A percentile compares a stretch with the other conserved stretches of the same genome.
phyloP scores from a whole-genome alignment of 805 yeast genomes.

The Wickerhamiella galacta region DNA sequence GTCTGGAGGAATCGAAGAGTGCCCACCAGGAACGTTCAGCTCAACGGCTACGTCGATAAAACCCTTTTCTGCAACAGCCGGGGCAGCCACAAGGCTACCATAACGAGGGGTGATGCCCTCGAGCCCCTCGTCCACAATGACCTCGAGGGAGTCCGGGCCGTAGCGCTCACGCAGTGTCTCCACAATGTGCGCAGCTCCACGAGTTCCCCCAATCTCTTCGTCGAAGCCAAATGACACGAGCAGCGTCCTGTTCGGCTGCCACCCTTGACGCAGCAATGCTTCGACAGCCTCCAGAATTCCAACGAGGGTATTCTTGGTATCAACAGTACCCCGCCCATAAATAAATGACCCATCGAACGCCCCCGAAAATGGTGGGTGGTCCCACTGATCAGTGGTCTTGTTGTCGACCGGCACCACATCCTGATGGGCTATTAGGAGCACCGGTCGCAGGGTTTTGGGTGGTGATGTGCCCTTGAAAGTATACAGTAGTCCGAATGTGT shows the following conservation, averaged over 20 bases:
- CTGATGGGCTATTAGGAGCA: slow-evolving; percentile 58
- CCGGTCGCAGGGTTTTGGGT: slow-evolving; percentile 35
- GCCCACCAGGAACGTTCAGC: slow-evolving; percentile 57
- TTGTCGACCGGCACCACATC: slow-evolving; percentile 67
- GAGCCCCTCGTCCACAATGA: slow-evolving; percentile 69
- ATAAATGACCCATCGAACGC: slow-evolving; percentile 47
- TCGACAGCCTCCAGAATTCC: slow-evolving; percentile 54
- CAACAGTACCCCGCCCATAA: slow-evolving; percentile 68
- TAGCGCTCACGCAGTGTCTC: slow-evolving; percentile 32
- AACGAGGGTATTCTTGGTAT: slow-evolving; percentile 55
- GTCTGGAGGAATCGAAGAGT: slow-evolving; percentile 62
- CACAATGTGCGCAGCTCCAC: slow-evolving; percentile 45
- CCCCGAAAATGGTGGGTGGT: slow-evolving; percentile 49
- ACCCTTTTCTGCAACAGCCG: slow-evolving; percentile 50
- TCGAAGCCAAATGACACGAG: slow-evolving; percentile 61
- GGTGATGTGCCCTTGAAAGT: slow-evolving; percentile 49
- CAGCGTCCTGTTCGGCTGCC: slow-evolving; percentile 43
- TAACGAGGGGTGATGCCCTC: slow-evolving; percentile 25
- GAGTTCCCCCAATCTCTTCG: slow-evolving; percentile 53
- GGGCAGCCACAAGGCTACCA: slow-evolving; percentile 35
- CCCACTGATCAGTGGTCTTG: slow-evolving; percentile 41
- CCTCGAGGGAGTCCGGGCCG: slow-evolving; percentile 45
- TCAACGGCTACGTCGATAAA: slow-evolving; percentile 33
- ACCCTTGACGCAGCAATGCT: slow-evolving; percentile 33
- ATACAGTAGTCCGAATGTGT: slow-evolving; percentile 44